A percentile compares a stretch with the other conserved stretches of the same genome.
These are phyloP conservation scores for Peronosclerospora sorghi DNA, from an alignment of 352 stramenopile genomes.

Conservation along the genomic window DNA sequence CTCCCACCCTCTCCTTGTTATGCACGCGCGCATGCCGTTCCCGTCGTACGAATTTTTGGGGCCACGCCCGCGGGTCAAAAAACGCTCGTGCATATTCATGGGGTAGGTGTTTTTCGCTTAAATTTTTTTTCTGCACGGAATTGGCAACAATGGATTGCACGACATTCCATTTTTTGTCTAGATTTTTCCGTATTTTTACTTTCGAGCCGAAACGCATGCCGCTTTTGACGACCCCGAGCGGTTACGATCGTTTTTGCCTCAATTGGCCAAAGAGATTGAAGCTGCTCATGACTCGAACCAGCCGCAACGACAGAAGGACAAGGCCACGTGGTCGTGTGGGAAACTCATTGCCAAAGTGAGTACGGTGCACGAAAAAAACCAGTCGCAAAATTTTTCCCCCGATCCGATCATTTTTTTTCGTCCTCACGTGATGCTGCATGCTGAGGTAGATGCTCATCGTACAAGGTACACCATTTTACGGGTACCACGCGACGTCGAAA, in stretches of 20 bases:
- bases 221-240: constrained; percentile 60
- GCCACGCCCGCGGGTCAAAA: constrained; percentile 86
- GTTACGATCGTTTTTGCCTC: constrained; percentile 46
- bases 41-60: constrained; percentile 85
- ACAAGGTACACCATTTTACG: constrained; percentile 83
- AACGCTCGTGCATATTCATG: constrained; percentile 82
- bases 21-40: constrained; percentile 48
- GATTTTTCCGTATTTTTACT: constrained; percentile 86
- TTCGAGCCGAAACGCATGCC: constrained; percentile 46
- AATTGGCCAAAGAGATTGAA: constrained; percentile 66
- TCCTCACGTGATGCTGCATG: neutral
- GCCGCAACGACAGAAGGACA: constrained; percentile 17
- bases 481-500: constrained; percentile 58
- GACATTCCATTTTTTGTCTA: constrained; percentile 6
- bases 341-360: constrained; percentile 69
- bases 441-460: constrained; percentile 75
- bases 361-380: neutral
- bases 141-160: neutral
- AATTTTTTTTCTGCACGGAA: neutral
- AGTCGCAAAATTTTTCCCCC: too few relatives aligned
- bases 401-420: too few relatives aligned
- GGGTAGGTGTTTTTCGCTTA: constrained; percentile 26
- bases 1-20: constrained; percentile 61
- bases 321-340: neutral
- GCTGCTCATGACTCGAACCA: constrained; percentile 33